A percentile compares a stretch with the other conserved stretches of the same genome.
Conservation (phyloP, 495 filamentous ascomycete genomes). For the Parachaetomium inaequale region DNA sequence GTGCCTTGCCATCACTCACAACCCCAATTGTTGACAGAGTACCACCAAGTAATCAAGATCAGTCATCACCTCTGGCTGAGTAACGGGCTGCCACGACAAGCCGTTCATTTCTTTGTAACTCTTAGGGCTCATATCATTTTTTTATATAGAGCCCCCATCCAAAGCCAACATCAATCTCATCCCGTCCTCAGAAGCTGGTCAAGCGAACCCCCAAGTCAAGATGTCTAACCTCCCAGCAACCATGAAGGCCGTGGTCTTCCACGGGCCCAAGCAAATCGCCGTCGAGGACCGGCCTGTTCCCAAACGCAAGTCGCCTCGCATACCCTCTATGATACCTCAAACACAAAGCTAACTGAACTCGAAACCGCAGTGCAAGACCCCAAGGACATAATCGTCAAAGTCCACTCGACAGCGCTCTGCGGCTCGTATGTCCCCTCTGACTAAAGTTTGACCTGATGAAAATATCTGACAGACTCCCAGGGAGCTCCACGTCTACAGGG, state of each 20-base stretch:
- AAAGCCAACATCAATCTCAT: background rate
- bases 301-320: slow-evolving; percentile 33
- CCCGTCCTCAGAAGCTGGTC: background rate
- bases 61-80: background rate
- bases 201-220: background rate
- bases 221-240: slow-evolving; percentile 27
- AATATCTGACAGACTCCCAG: slow-evolving; percentile 26
- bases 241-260: slow-evolving; percentile 72
- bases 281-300: slow-evolving; percentile 65
- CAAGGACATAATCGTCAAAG: slow-evolving; percentile 80
- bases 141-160: background rate
- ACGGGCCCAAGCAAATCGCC: slow-evolving; percentile 57
- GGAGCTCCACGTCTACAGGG: slow-evolving; percentile 88
- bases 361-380: slow-evolving; percentile 56
- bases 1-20: background rate
- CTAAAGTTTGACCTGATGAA: background rate
- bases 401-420: slow-evolving; percentile 81
- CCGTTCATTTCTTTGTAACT: background rate
- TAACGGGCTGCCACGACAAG: background rate
- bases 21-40: background rate
- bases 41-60: background rate
- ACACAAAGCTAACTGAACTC: background rate
- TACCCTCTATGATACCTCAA: background rate
- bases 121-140: background rate
- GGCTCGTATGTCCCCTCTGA: slow-evolving; percentile 63